Evolutionary conservation across 2,329 filamentous ascomycete species (phyloP).

Genomic region (Penicillium sp.): DNA sequence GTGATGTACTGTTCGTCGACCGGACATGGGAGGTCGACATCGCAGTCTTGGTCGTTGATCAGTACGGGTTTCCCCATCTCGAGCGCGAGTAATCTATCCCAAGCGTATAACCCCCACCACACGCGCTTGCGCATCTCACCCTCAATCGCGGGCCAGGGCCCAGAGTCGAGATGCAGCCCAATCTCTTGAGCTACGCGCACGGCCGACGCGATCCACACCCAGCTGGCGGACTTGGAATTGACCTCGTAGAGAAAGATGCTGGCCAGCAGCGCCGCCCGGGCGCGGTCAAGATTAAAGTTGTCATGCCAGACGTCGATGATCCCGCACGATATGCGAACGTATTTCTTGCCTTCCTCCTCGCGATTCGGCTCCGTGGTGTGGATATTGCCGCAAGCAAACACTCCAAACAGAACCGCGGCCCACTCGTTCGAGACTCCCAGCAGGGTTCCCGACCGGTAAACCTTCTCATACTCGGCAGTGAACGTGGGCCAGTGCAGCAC

Average conservation of each 20-base stretch:
- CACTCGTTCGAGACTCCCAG: slow-evolving; percentile 67
- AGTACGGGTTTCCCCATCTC: slow-evolving; percentile 78
- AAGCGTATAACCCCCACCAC: slow-evolving; percentile 93
- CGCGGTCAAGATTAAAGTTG: slow-evolving; percentile 73
- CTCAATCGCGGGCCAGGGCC: slow-evolving; percentile 72
- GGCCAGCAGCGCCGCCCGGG: slow-evolving; percentile 69
- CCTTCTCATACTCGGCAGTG: slow-evolving; percentile 69
- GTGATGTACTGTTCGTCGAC: slow-evolving; percentile 71
- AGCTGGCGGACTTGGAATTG: slow-evolving; percentile 82
- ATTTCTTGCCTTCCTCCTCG: slow-evolving; percentile 61
- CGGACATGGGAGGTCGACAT: slow-evolving; percentile 75
- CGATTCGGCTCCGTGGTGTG: slow-evolving; percentile 63
- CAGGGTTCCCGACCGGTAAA: slow-evolving; percentile 68
- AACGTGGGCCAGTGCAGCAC: slow-evolving; percentile 89
- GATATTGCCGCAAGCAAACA: slow-evolving; percentile 79
- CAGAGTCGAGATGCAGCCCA: slow-evolving; percentile 74
- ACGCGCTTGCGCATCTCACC: slow-evolving; percentile 82
- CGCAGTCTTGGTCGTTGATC: slow-evolving; percentile 87
- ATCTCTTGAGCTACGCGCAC: slow-evolving; percentile 81
- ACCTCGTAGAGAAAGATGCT: slow-evolving; percentile 81
- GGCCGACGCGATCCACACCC: slow-evolving; percentile 80
- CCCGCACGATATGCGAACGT: slow-evolving; percentile 69
- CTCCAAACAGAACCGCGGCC: slow-evolving; percentile 77
- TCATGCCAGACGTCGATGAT: slow-evolving; percentile 82
- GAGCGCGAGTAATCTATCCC: slow-evolving; percentile 76